Evolutionary conservation across 306 rosid genomes (phyloP).

Genomic region (Argentina anserina): DNA sequence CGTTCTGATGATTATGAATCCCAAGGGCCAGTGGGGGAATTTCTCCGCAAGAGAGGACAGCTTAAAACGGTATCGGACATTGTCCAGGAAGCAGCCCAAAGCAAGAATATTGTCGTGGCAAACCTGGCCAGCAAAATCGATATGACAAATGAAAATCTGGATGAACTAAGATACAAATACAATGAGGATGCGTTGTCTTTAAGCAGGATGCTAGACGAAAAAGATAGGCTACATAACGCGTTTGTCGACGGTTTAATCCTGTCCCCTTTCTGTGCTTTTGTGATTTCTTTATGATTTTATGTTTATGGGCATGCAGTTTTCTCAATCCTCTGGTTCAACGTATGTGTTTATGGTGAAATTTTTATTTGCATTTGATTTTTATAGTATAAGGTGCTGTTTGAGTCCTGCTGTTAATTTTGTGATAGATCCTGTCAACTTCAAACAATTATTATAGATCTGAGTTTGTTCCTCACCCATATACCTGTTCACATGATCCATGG

Average conservation of each 20-base stretch:
- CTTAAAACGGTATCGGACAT: constrained; percentile 75
- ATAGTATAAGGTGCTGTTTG: not conserved
- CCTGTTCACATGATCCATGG: not conserved
- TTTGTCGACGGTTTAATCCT: constrained; percentile 67
- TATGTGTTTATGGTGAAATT: not conserved
- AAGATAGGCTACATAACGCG: constrained; percentile 65
- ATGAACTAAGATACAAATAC: constrained; percentile 55
- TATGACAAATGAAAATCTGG: constrained; percentile 60
- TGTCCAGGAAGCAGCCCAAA: constrained; percentile 66
- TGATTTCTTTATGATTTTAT: not conserved
- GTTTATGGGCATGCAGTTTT: not conserved
- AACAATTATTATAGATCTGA: not conserved
- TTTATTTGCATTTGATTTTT: not conserved
- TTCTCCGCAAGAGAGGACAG: constrained; percentile 70
- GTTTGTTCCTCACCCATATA: not conserved
- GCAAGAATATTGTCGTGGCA: constrained; percentile 57
- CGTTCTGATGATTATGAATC: constrained; percentile 68
- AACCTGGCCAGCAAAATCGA: constrained; percentile 65
- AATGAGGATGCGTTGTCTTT: constrained; percentile 74
- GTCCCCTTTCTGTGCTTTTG: not conserved
- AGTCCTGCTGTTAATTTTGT: not conserved
- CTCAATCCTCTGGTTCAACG: not conserved
- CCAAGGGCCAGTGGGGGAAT: constrained; percentile 67
- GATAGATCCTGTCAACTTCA: not conserved
- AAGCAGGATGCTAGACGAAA: constrained; percentile 80